Conservation (phyloP, 148 eudicot genomes). For the Persicaria maculosa region DNA sequence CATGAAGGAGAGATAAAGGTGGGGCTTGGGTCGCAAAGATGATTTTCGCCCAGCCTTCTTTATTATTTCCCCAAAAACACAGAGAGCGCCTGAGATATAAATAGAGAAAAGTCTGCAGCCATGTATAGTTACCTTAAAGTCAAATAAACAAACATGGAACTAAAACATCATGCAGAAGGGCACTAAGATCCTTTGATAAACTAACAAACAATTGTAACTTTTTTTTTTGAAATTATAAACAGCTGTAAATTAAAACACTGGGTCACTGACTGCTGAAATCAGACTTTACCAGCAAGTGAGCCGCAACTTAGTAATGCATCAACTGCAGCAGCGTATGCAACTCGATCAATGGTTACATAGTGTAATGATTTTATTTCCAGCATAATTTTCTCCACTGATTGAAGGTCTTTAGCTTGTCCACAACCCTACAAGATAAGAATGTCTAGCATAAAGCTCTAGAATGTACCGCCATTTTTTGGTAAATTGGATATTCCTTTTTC, state of each 20-base stretch:
- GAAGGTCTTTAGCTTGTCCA: conserved; percentile 34
- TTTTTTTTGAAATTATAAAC: no score
- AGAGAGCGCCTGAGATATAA: conserved; percentile 42
- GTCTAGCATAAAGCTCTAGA: background rate
- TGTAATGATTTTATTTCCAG: conserved; percentile 44
- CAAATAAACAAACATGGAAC: background rate
- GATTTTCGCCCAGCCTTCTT: conserved; percentile 34
- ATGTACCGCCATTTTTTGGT: background rate
- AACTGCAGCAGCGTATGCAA: conserved; percentile 50
- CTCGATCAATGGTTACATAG: conserved; percentile 36
- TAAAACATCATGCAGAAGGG: background rate
- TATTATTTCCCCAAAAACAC: conserved; percentile 50
- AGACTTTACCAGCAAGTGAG: conserved; percentile 38
- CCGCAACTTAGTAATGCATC: conserved; percentile 54
- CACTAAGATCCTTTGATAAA: background rate
- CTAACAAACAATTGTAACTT: background rate
- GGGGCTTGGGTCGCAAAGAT: conserved; percentile 57
- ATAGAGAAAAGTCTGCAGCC: background rate
- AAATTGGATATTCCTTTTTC: background rate
- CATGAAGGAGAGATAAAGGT: conserved; percentile 67
- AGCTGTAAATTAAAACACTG: no score
- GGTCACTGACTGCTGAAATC: background rate
- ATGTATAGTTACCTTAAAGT: background rate
- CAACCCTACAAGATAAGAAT: conserved; percentile 37
- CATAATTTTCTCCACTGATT: conserved; percentile 37